Evolutionary conservation across 1,284 basidiomycete species (phyloP).

Genomic region (Trametes versicolor): DNA sequence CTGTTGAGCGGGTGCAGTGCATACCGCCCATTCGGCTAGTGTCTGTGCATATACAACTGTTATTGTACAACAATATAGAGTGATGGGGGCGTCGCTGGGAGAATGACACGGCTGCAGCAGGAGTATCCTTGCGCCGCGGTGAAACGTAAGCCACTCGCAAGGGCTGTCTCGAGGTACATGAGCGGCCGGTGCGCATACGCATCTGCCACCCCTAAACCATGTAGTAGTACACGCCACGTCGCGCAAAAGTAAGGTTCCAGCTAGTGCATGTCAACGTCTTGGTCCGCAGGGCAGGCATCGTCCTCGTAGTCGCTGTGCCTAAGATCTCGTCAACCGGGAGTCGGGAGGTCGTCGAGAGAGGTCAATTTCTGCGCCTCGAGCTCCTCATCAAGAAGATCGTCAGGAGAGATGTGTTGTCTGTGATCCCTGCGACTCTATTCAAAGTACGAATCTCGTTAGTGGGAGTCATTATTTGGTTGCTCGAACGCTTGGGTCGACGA

Average conservation of each 20-base stretch:
- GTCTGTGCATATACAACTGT: background rate
- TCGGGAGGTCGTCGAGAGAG: conserved; percentile 57
- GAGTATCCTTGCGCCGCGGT: background rate
- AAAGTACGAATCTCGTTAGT: background rate
- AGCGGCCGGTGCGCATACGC: background rate
- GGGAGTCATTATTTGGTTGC: background rate
- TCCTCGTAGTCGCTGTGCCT: conserved; percentile 43
- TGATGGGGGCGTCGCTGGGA: background rate
- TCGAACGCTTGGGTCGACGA: too few species aligned
- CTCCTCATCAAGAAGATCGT: conserved; percentile 64
- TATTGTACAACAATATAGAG: background rate
- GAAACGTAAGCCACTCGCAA: background rate
- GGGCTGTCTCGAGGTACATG: conserved; percentile 3
- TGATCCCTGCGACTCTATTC: conserved; percentile 12
- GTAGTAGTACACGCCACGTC: background rate
- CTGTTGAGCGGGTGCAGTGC: conserved; percentile 59
- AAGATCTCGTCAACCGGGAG: conserved; percentile 45
- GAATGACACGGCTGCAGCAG: background rate
- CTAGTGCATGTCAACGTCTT: conserved; percentile 39
- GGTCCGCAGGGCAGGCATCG: conserved; percentile 13
- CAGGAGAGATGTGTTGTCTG: conserved; percentile 44
- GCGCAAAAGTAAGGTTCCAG: background rate
- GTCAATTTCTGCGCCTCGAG: conserved; percentile 62
- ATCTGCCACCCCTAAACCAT: background rate
- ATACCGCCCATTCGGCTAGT: background rate